Percentiles rank a stretch among this genome's conserved stretches.
phyloP scores from a whole-genome alignment of 164 flowering plant species.

The Buxus sempervirens region DNA sequence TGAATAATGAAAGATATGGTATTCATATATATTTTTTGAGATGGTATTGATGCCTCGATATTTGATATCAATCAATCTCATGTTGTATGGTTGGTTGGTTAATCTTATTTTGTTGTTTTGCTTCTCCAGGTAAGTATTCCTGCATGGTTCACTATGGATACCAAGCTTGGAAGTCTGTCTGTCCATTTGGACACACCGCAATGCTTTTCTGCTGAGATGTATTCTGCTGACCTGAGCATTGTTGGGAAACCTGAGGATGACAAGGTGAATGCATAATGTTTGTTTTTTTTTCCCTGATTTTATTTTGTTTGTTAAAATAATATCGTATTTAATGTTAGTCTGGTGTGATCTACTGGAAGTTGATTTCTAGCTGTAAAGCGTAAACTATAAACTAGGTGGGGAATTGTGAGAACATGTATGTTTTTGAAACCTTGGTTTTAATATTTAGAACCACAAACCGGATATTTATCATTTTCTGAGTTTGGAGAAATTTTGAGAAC shows the following conservation, averaged over 20 bases:
- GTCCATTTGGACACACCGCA: slow-evolving; percentile 98
- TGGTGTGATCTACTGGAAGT: neutral
- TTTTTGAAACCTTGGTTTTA: too few relatives aligned
- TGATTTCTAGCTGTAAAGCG: neutral
- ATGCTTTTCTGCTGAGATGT: slow-evolving; percentile 98
- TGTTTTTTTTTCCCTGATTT: neutral
- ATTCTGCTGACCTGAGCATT: slow-evolving; percentile 83
- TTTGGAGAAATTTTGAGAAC: neutral
- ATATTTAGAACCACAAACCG: too few relatives aligned
- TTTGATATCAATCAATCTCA: too few relatives aligned
- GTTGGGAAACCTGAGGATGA: slow-evolving; percentile 87
- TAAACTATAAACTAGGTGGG: neutral
- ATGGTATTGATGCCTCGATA: slow-evolving; percentile 45
- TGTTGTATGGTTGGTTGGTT: too few relatives aligned
- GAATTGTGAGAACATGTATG: neutral
- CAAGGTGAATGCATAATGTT: slow-evolving; percentile 50
- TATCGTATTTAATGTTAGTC: neutral
- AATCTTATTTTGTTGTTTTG: neutral
- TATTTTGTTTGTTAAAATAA: neutral
- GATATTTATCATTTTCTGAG: too few relatives aligned
- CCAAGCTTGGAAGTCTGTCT: slow-evolving; percentile 91
- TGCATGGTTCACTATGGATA: slow-evolving; percentile 93
- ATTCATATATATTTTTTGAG: slow-evolving; percentile 84
- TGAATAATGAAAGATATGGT: too few relatives aligned
- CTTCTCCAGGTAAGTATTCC: slow-evolving; percentile 89